These are phyloP conservation scores for Thelonectria rubi DNA, from an alignment of 2,329 filamentous ascomycete species.

Conservation along the genomic window DNA sequence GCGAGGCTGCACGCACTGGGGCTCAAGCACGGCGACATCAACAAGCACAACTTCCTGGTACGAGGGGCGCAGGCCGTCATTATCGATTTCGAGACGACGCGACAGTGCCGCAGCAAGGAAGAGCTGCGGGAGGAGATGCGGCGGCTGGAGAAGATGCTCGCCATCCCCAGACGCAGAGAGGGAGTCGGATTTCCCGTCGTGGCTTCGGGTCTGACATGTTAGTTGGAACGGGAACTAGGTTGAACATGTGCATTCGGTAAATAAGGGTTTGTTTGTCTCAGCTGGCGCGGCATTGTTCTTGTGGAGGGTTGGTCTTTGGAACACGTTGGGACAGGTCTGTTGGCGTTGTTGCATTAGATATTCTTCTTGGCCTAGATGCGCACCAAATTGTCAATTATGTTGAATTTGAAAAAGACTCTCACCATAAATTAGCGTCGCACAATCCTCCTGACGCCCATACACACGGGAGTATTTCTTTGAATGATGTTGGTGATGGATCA, in stretches of 20 bases:
- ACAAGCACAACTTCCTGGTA: constrained; percentile 47
- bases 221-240: not conserved
- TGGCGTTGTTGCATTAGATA: not conserved
- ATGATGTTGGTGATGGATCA: not conserved
- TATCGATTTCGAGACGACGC: constrained; percentile 44
- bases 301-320: not conserved
- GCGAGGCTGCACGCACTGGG: constrained; percentile 43
- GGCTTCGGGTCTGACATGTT: constrained; percentile 1
- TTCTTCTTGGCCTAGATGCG: not conserved
- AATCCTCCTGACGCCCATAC: not conserved
- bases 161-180: constrained; percentile 1
- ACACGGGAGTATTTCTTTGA: not conserved
- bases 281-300: not conserved
- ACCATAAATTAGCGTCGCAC: too few species aligned
- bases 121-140: constrained; percentile 6
- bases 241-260: not conserved
- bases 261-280: not conserved
- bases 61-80: constrained; percentile 38
- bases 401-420: not conserved
- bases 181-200: constrained; percentile 1
- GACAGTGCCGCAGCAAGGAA: constrained; percentile 8
- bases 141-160: constrained; percentile 7
- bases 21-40: constrained; percentile 47
- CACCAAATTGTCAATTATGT: not conserved
- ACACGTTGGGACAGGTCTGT: not conserved